These are phyloP conservation scores for Pseudozyma tsukubaensis DNA, from an alignment of 1,284 basidiomycete species.

Conservation along the genomic window DNA sequence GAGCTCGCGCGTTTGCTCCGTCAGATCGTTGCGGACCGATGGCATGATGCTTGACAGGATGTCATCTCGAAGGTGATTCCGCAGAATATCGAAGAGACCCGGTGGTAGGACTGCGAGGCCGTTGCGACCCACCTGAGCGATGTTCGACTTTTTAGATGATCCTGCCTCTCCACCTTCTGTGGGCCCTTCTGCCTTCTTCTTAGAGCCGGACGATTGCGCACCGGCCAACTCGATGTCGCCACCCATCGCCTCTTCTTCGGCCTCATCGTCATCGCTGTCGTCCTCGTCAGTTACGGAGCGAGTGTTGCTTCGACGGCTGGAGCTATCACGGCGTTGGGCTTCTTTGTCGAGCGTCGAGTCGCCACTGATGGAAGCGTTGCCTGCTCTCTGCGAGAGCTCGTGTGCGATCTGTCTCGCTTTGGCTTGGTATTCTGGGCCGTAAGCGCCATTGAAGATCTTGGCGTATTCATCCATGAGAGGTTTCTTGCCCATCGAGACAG, in stretches of 20 bases:
- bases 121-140: conserved; percentile 47
- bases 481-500: conserved; percentile 33
- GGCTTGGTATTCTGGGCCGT: conserved; percentile 30
- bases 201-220: conserved; percentile 5
- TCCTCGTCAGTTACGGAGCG: conserved; percentile 26
- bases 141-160: conserved; percentile 30
- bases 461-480: conserved; percentile 50
- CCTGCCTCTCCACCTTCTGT: neutral
- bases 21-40: conserved; percentile 43
- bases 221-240: conserved; percentile 12
- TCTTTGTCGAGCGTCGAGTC: conserved; percentile 1
- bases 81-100: conserved; percentile 48
- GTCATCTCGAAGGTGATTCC: conserved; percentile 47
- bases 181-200: conserved; percentile 11
- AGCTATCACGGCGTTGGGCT: conserved; percentile 11
- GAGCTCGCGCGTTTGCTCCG: conserved; percentile 50
- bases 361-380: conserved; percentile 5
- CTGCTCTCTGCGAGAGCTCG: conserved; percentile 31
- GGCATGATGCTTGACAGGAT: conserved; percentile 50
- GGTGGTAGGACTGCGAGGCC: conserved; percentile 50
- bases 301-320: conserved; percentile 18
- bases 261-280: conserved; percentile 16
- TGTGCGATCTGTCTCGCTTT: conserved; percentile 39
- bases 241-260: conserved; percentile 12
- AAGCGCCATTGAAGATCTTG: conserved; percentile 45